These are phyloP conservation scores for Letharia lupina DNA, from an alignment of 495 filamentous ascomycete genomes.

Conservation along the genomic window DNA sequence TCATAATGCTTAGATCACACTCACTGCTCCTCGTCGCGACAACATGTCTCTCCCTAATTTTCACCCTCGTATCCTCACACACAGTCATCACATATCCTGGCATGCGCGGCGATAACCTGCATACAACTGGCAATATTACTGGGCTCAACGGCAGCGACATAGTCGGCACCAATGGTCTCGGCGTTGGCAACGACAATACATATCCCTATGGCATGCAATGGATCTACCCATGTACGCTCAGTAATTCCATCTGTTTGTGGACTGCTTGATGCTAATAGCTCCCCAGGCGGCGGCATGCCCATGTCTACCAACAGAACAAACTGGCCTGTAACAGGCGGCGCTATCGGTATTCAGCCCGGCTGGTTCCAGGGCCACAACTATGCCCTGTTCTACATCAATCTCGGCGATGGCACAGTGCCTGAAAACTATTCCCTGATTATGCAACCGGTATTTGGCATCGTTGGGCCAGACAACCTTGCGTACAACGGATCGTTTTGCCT, in stretches of 20 bases:
- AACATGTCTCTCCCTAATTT: conserved; percentile 37
- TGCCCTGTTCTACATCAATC: conserved; percentile 87
- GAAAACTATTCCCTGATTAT: conserved; percentile 85
- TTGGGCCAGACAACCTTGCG: conserved; percentile 68
- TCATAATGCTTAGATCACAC: conserved; percentile 13
- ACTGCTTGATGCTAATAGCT: not conserved
- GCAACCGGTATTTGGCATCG: conserved; percentile 75
- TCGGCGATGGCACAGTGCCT: conserved; percentile 77
- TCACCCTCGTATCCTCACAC: conserved; percentile 58
- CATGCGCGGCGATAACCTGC: conserved; percentile 89
- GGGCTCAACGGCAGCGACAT: conserved; percentile 38
- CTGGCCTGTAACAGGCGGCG: conserved; percentile 85
- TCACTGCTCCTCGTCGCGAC: conserved; percentile 17
- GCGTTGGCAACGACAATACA: conserved; percentile 36
- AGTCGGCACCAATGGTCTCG: conserved; percentile 38
- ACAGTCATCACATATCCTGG: conserved; percentile 88
- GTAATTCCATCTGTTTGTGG: not conserved
- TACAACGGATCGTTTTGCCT: conserved; percentile 87
- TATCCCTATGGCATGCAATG: conserved; percentile 96
- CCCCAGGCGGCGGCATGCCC: conserved; percentile 73
- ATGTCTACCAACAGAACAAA: conserved; percentile 75
- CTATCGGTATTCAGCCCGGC: conserved; percentile 78
- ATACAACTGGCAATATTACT: conserved; percentile 56
- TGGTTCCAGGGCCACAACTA: conserved; percentile 90
- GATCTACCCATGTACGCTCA: conserved; percentile 87